Evolutionary conservation across 805 yeast species (phyloP).

Genomic region (Saccharomyces jurei): DNA sequence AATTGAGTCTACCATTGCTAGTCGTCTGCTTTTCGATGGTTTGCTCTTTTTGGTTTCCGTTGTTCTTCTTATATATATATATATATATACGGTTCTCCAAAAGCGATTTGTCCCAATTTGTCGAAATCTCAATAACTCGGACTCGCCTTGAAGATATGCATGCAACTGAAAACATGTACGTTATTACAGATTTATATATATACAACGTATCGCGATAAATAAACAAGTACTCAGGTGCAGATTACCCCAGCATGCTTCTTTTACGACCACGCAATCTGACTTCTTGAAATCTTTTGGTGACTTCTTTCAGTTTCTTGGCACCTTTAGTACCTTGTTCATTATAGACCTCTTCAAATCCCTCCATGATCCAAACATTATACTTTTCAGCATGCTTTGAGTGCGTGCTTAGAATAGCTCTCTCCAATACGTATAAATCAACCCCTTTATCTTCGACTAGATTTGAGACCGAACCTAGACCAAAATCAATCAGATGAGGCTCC

Average conservation of each 20-base stretch:
- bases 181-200: background rate
- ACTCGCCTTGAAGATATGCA: background rate
- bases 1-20: slow-evolving; percentile 46
- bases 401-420: slow-evolving; percentile 83
- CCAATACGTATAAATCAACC: slow-evolving; percentile 91
- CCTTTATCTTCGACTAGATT: slow-evolving; percentile 84
- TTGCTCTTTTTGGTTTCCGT: background rate
- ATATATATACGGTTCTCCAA: background rate
- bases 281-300: slow-evolving; percentile 60
- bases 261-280: slow-evolving; percentile 90
- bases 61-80: background rate
- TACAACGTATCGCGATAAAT: background rate
- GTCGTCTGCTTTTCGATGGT: background rate
- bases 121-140: background rate
- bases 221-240: background rate
- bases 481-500: slow-evolving; percentile 70
- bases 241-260: slow-evolving; percentile 82
- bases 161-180: background rate
- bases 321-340: slow-evolving; percentile 28
- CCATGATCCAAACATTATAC: slow-evolving; percentile 63
- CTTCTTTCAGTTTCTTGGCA: slow-evolving; percentile 40
- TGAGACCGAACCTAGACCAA: slow-evolving; percentile 79
- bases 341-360: slow-evolving; percentile 51
- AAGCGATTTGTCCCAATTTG: background rate
- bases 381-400: slow-evolving; percentile 65